A percentile compares a stretch with the other conserved stretches of the same genome.
Evolutionary conservation across 345 rosid species (phyloP).

Genomic region (Arabis alpina): DNA sequence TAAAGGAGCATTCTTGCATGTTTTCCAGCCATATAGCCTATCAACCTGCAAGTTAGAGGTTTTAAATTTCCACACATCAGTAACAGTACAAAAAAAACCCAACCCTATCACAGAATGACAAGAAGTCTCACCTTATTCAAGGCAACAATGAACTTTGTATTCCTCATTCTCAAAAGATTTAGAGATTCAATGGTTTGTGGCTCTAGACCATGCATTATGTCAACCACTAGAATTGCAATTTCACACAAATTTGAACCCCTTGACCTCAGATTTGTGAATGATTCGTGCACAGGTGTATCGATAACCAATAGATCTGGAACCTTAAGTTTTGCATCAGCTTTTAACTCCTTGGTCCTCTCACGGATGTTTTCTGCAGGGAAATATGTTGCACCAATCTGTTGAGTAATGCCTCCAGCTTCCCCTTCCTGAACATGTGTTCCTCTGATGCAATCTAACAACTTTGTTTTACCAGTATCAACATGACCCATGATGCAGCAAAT

Average conservation of each 20-base stretch:
- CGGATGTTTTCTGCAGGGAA: conserved; percentile 91
- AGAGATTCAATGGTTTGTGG: conserved; percentile 95
- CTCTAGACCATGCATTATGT: conserved; percentile 90
- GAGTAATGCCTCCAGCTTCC: conserved; percentile 99
- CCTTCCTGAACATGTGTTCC: conserved; percentile 99
- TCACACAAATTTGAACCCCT: conserved; percentile 96
- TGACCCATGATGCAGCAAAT: conserved; percentile 99
- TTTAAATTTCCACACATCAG: conserved; percentile 4
- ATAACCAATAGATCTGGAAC: conserved; percentile 96
- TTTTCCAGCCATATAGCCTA: conserved; percentile 92
- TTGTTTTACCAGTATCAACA: conserved; percentile 97
- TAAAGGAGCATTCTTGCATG: conserved; percentile 76
- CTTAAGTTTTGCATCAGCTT: conserved; percentile 86
- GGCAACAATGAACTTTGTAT: conserved; percentile 90
- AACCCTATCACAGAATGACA: conserved; percentile 3
- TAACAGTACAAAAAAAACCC: conserved; percentile 16
- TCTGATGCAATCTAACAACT: conserved; percentile 91
- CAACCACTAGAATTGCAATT: conserved; percentile 94
- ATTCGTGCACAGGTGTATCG: conserved; percentile 97
- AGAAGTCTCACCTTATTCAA: conserved; percentile 74
- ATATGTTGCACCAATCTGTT: conserved; percentile 98
- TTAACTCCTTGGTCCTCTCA: conserved; percentile 92
- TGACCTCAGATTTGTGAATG: conserved; percentile 85
- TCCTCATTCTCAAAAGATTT: conserved; percentile 80
- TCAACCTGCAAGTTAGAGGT: conserved; percentile 66